Conservation (phyloP, 164 flowering plant species). For the Aristolochia contorta region DNA sequence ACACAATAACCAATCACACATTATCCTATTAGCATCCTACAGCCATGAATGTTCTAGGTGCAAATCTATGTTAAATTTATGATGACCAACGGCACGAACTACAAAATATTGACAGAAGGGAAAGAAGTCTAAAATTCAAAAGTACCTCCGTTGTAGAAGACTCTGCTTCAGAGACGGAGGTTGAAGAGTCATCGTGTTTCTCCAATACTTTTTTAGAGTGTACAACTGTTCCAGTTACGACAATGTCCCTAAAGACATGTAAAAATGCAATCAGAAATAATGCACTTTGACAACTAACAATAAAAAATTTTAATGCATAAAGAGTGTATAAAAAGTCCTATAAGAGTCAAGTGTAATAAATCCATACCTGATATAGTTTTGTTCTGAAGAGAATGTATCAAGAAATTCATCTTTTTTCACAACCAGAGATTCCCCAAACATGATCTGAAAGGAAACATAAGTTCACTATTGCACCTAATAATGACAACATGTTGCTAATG, state of each 20-base stretch:
- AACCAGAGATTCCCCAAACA: conserved; percentile 73
- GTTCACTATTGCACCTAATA: too few species aligned
- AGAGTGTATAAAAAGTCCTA: background rate
- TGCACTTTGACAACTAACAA: background rate
- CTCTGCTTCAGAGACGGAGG: conserved; percentile 20
- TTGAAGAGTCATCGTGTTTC: conserved; percentile 16
- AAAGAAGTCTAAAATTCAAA: conserved; percentile 3
- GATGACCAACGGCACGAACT: background rate
- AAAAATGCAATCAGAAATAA: background rate
- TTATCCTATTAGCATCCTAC: too few species aligned
- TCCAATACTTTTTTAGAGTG: conserved; percentile 21
- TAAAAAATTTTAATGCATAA: background rate
- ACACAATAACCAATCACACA: too few species aligned
- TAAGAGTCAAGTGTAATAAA: background rate
- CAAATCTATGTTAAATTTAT: background rate
- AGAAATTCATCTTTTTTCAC: conserved; percentile 71
- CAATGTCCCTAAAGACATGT: conserved; percentile 28
- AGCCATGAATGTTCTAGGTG: too few species aligned
- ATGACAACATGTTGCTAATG: too few species aligned
- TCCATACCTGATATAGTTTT: conserved; percentile 46
- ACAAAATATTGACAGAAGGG: conserved; percentile 1
- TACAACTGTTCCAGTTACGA: conserved; percentile 46
- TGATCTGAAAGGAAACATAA: conserved; percentile 32
- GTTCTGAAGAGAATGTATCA: conserved; percentile 55
- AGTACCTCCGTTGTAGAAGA: conserved; percentile 36